Percentiles rank a stretch among this genome's conserved stretches.
phyloP scores from a whole-genome alignment of 2,329 filamentous ascomycete genomes.

The Aspergillus texensis region DNA sequence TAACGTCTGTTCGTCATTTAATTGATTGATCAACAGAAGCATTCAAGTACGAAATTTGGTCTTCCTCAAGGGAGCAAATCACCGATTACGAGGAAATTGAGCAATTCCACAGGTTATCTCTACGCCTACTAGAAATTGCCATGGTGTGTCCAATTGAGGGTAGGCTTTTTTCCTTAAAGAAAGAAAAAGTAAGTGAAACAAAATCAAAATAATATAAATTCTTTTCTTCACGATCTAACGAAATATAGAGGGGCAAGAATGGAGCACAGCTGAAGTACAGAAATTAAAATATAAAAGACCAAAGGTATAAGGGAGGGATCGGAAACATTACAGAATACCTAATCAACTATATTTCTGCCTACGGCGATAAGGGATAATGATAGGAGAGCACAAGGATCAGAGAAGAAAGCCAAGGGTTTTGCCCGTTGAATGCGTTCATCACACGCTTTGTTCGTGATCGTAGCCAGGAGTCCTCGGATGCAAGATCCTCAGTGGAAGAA shows the following conservation, averaged over 20 bases:
- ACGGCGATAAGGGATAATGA: not conserved
- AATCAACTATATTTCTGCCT: not conserved
- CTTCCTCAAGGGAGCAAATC: not conserved
- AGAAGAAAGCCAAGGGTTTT: not conserved
- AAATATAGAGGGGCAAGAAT: not conserved
- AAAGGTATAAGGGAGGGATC: not conserved
- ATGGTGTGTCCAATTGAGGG: not conserved
- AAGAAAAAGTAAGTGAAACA: not conserved
- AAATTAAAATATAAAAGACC: not conserved
- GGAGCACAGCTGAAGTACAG: not conserved
- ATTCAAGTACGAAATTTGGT: not conserved
- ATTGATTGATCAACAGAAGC: constrained; percentile 5
- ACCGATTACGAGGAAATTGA: not conserved
- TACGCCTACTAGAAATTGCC: not conserved
- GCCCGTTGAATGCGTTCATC: constrained; percentile 8
- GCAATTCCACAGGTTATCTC: not conserved
- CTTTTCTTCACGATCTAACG: not conserved
- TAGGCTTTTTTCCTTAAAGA: not conserved
- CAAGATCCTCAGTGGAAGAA: constrained; percentile 24
- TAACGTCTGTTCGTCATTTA: constrained; percentile 7
- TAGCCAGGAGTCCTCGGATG: constrained; percentile 29
- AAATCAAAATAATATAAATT: not conserved
- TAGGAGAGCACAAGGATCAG: not conserved
- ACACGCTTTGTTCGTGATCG: constrained; percentile 20
- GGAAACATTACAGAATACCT: not conserved